These are phyloP conservation scores for Camelina neglecta DNA, from an alignment of 345 rosid genomes.

Conservation along the genomic window DNA sequence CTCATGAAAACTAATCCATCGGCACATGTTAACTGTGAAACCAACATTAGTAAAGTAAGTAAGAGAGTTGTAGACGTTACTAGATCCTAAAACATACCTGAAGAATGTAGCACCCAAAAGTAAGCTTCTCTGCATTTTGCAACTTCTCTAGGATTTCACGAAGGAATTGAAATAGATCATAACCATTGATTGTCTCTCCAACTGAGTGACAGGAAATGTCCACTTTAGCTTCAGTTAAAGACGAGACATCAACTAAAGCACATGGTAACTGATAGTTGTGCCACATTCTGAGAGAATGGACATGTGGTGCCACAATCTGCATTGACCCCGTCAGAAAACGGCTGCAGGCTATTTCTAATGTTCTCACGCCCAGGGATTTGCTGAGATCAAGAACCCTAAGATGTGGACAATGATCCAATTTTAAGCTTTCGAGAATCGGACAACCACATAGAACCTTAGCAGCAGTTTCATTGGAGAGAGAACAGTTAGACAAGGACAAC, in stretches of 20 bases:
- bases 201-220: background rate
- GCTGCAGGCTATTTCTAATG: background rate
- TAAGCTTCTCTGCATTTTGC: slow-evolving; percentile 6
- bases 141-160: background rate
- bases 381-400: background rate
- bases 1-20: no score
- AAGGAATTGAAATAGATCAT: background rate
- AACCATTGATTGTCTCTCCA: background rate
- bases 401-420: no score
- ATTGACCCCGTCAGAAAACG: no score
- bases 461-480: background rate
- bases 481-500: background rate
- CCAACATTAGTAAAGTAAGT: background rate
- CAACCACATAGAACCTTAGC: background rate
- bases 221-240: background rate
- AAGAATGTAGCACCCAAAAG: background rate
- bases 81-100: background rate
- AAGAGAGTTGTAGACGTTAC: background rate
- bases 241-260: background rate
- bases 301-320: background rate
- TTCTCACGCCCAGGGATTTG: background rate
- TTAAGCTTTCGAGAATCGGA: background rate
- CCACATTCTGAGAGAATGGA: background rate
- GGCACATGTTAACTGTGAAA: no score
- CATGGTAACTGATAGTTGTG: background rate